phyloP scores from a whole-genome alignment of 805 yeast species.

The Hanseniaspora guilliermondii region DNA sequence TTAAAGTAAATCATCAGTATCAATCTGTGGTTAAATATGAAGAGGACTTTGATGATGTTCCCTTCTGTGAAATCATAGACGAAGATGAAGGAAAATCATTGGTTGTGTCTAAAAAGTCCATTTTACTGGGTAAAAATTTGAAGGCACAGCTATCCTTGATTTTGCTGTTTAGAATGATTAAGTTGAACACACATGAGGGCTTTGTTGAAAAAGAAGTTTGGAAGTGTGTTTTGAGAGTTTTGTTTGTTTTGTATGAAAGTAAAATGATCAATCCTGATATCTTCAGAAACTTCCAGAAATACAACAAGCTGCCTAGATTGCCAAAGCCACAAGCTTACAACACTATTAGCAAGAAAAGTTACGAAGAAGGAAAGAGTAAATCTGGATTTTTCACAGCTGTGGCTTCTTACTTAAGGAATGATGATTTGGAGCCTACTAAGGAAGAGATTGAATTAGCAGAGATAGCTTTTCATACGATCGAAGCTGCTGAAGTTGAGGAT shows the following conservation, averaged over 20 bases:
- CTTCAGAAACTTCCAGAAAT: slow-evolving; percentile 52
- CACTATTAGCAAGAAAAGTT: slow-evolving; percentile 39
- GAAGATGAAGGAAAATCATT: slow-evolving; percentile 44
- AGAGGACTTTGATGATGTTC: slow-evolving; percentile 26
- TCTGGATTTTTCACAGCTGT: slow-evolving; percentile 75
- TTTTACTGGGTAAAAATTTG: slow-evolving; percentile 77
- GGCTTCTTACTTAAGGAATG: slow-evolving; percentile 86
- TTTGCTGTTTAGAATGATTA: slow-evolving; percentile 66
- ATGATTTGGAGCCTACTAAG: slow-evolving; percentile 81
- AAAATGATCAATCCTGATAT: slow-evolving; percentile 56
- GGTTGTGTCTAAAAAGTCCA: slow-evolving; percentile 62
- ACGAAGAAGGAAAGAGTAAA: slow-evolving; percentile 35
- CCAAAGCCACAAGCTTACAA: slow-evolving; percentile 56
- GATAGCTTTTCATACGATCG: slow-evolving; percentile 71
- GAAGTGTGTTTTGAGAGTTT: slow-evolving; percentile 45
- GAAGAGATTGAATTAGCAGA: slow-evolving; percentile 81
- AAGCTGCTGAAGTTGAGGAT: slow-evolving; percentile 48
- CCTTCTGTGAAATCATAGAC: slow-evolving; percentile 32
- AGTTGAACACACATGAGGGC: slow-evolving; percentile 41
- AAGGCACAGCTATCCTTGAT: slow-evolving; percentile 85
- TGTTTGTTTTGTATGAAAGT: slow-evolving; percentile 57
- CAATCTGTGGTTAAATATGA: slow-evolving; percentile 18
- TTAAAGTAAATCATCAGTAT: slow-evolving; percentile 13
- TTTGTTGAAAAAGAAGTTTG: slow-evolving; percentile 35
- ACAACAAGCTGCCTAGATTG: slow-evolving; percentile 39